Percentiles rank a stretch among this genome's conserved stretches.
Evolutionary conservation across 2,329 filamentous ascomycete genomes (phyloP).

Genomic region (Trichothecium sympodiale): DNA sequence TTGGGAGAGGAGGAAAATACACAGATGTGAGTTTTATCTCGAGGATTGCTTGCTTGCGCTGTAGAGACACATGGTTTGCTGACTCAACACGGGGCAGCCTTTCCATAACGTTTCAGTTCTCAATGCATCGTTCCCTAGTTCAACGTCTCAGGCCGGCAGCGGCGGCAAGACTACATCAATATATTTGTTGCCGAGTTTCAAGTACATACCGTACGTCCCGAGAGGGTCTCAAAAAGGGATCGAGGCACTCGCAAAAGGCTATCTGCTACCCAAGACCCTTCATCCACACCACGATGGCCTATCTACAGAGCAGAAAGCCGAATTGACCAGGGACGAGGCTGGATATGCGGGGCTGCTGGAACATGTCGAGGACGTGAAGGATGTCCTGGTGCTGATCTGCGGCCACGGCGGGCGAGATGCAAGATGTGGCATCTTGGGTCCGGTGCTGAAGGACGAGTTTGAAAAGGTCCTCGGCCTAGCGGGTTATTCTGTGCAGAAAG

Average conservation of each 20-base stretch:
- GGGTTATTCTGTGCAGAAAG: conserved; percentile 2
- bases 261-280: conserved; percentile 51
- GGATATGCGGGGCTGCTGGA: conserved; percentile 36
- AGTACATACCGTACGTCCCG: conserved; percentile 63
- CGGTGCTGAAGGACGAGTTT: conserved; percentile 62
- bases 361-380: conserved; percentile 49
- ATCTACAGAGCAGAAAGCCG: conserved; percentile 44
- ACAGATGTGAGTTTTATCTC: conserved; percentile 46
- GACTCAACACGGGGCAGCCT: conserved; percentile 41
- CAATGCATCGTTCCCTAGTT: conserved; percentile 62
- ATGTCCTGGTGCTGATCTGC: conserved; percentile 75
- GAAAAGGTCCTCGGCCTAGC: conserved; percentile 36
- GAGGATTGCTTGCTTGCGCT: too few relatives aligned
- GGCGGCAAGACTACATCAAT: conserved; percentile 48
- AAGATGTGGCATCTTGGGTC: conserved; percentile 73
- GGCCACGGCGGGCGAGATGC: conserved; percentile 74
- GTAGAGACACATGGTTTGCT: neutral
- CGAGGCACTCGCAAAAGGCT: conserved; percentile 51
- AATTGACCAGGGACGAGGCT: conserved; percentile 36
- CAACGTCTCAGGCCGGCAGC: conserved; percentile 25
- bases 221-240: conserved; percentile 45
- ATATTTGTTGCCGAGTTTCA: conserved; percentile 75
- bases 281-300: conserved; percentile 50
- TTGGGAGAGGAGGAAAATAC: conserved; percentile 55
- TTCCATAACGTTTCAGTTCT: conserved; percentile 72